A percentile compares a stretch with the other conserved stretches of the same genome.
These are phyloP conservation scores for Aureobasidium sp. DNA, from an alignment of 2,329 filamentous ascomycete species.

Conservation along the genomic window DNA sequence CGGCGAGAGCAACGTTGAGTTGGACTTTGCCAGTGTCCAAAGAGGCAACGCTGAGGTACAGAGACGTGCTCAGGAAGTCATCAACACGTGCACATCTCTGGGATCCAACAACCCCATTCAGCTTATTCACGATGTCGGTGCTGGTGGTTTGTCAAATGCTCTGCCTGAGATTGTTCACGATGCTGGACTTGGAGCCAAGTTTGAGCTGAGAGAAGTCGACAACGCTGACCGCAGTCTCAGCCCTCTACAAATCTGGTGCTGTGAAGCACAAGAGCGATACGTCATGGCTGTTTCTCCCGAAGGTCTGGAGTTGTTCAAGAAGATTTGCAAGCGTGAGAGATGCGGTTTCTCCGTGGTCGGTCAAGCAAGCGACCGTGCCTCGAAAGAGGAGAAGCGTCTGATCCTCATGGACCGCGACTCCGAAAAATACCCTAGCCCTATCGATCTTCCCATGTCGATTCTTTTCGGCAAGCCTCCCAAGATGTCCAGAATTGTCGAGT, in stretches of 20 bases:
- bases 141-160: constrained; percentile 78
- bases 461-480: constrained; percentile 85
- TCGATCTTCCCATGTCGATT: constrained; percentile 81
- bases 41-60: constrained; percentile 96
- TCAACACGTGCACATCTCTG: constrained; percentile 83
- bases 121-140: constrained; percentile 96
- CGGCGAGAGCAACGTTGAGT: constrained; percentile 78
- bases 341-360: constrained; percentile 92
- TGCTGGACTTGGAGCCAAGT: constrained; percentile 80
- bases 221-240: constrained; percentile 88
- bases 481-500: constrained; percentile 66
- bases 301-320: constrained; percentile 63
- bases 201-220: constrained; percentile 91
- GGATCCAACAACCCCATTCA: constrained; percentile 82
- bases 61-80: constrained; percentile 92
- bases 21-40: constrained; percentile 97
- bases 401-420: constrained; percentile 78
- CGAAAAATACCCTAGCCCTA: constrained; percentile 65
- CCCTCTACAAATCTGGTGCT: constrained; percentile 96
- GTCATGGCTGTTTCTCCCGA: constrained; percentile 81
- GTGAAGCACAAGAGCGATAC: constrained; percentile 93
- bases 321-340: constrained; percentile 71
- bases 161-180: constrained; percentile 88
- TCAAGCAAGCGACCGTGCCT: constrained; percentile 54
- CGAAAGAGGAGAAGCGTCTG: constrained; percentile 63